Evolutionary conservation across 73 alveolate species (phyloP).

Genomic region (Tetrahymena thermophila): DNA sequence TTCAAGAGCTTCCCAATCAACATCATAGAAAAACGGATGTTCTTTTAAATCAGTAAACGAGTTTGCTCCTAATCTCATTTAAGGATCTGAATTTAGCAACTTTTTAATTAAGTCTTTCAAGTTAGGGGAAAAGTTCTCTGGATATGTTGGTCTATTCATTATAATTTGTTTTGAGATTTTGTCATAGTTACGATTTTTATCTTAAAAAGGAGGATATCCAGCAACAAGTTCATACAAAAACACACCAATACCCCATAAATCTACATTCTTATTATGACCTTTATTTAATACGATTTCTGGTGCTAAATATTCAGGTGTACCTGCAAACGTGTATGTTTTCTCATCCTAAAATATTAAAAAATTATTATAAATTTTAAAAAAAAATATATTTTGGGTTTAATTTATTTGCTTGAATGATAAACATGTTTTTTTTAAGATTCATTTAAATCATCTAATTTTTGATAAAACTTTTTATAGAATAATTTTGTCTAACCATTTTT

Average conservation of each 20-base stretch:
- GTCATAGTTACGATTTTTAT: conserved; percentile 66
- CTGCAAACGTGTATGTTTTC: conserved; percentile 85
- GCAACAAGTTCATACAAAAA: conserved; percentile 88
- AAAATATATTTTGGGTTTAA: not conserved
- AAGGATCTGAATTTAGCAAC: conserved; percentile 80
- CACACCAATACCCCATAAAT: conserved; percentile 95
- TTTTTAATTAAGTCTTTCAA: conserved; percentile 51
- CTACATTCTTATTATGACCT: conserved; percentile 86
- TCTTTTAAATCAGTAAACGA: conserved; percentile 66
- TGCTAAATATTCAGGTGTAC: conserved; percentile 85
- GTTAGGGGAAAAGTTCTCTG: conserved; percentile 64
- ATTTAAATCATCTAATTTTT: no score
- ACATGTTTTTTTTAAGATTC: no score
- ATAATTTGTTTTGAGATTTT: conserved; percentile 74
- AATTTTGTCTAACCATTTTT: no score
- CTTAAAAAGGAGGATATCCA: conserved; percentile 94
- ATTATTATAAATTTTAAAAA: not conserved
- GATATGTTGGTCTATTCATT: conserved; percentile 71
- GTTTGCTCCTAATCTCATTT: conserved; percentile 83
- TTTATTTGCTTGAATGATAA: not conserved
- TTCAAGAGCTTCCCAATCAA: conserved; percentile 46
- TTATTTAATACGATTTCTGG: conserved; percentile 82
- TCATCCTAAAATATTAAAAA: not conserved
- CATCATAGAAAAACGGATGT: conserved; percentile 83
- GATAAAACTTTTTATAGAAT: no score